Conservation (phyloP, 768 basidiomycete genomes). For the Serendipita indica region DNA sequence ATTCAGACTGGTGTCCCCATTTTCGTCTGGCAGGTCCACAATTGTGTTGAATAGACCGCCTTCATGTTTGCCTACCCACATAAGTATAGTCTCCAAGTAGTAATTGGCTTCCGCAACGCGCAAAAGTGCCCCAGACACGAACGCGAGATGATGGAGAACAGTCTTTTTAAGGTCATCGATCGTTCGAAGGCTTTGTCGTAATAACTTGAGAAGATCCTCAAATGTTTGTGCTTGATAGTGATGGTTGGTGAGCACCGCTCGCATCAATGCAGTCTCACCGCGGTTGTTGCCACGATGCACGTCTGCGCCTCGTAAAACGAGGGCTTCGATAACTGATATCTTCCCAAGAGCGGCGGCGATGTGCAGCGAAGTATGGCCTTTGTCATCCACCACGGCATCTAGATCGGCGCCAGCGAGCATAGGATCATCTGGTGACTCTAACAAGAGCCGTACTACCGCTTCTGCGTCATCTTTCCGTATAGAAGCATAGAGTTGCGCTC, state of each 20-base stretch:
- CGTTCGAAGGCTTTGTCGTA: constrained; percentile 69
- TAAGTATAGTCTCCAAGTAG: constrained; percentile 81
- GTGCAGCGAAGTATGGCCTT: constrained; percentile 88
- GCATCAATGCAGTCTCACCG: constrained; percentile 89
- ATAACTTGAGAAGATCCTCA: constrained; percentile 40
- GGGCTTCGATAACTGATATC: constrained; percentile 45
- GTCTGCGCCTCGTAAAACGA: constrained; percentile 71
- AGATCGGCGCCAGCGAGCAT: constrained; percentile 32
- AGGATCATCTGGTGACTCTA: constrained; percentile 38
- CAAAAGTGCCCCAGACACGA: constrained; percentile 83
- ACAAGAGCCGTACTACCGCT: constrained; percentile 46
- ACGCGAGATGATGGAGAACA: constrained; percentile 81
- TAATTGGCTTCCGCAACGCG: constrained; percentile 72
- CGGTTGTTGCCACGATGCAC: constrained; percentile 80
- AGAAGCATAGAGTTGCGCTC: constrained; percentile 46
- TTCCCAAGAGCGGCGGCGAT: constrained; percentile 79
- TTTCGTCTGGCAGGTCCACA: constrained; percentile 83
- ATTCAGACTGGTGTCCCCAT: constrained; percentile 92
- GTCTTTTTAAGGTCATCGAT: constrained; percentile 75
- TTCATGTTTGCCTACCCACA: constrained; percentile 68
- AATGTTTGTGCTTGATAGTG: constrained; percentile 70
- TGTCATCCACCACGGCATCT: constrained; percentile 82
- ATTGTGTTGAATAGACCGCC: constrained; percentile 53
- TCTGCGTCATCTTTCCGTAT: constrained; percentile 59
- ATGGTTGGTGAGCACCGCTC: constrained; percentile 80